phyloP scores from a whole-genome alignment of 805 yeast genomes.

The Scheffersomyces ergatensis region DNA sequence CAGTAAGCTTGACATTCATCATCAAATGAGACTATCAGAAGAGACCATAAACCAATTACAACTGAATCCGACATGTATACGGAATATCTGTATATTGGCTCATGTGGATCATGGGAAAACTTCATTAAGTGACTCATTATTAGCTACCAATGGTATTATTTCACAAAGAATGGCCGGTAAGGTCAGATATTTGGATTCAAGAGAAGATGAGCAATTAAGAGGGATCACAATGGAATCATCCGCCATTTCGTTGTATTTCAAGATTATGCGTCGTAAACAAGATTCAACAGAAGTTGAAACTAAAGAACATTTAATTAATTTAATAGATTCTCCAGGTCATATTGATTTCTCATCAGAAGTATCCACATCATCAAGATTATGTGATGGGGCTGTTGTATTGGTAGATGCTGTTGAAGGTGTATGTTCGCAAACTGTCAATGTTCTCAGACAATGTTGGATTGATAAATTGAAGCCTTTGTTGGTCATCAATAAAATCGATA shows the following conservation, averaged over 20 bases:
- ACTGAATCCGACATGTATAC: slow-evolving; percentile 61
- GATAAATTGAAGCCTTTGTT: slow-evolving; percentile 86
- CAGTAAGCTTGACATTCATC: no score
- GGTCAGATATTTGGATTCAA: slow-evolving; percentile 84
- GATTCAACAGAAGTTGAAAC: slow-evolving; percentile 35
- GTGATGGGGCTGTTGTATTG: slow-evolving; percentile 94
- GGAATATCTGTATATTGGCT: slow-evolving; percentile 94
- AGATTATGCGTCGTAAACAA: slow-evolving; percentile 49
- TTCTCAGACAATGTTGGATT: slow-evolving; percentile 91
- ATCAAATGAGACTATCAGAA: slow-evolving; percentile 53
- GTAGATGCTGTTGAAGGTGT: slow-evolving; percentile 99
- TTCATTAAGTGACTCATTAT: slow-evolving; percentile 83
- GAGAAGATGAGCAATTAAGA: slow-evolving; percentile 93
- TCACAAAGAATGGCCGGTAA: slow-evolving; percentile 95
- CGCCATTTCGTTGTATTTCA: slow-evolving; percentile 90
- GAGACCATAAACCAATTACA: slow-evolving; percentile 68
- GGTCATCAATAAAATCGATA: slow-evolving; percentile 88
- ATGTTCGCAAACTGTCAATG: slow-evolving; percentile 95
- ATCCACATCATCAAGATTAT: slow-evolving; percentile 89
- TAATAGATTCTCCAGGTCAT: slow-evolving; percentile 99
- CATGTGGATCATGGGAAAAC: slow-evolving; percentile 99
- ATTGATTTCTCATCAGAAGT: slow-evolving; percentile 96
- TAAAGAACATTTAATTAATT: slow-evolving; percentile 79
- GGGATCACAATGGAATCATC: slow-evolving; percentile 98
- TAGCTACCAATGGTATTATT: slow-evolving; percentile 95